Evolutionary conservation across 345 rosid species (phyloP).

Genomic region (Lumnitzera racemosa): DNA sequence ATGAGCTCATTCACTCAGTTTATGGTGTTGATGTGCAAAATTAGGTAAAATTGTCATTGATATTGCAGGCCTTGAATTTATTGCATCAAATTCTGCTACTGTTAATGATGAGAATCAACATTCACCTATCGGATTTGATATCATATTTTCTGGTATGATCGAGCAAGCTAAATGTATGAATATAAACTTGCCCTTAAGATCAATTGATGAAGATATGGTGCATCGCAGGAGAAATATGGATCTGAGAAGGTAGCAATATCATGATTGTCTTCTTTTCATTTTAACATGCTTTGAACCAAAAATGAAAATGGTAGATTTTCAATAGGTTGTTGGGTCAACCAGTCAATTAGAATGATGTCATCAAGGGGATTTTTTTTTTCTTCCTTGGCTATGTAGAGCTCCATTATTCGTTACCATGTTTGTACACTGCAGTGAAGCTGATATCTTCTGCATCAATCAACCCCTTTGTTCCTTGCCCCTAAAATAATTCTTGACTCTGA

Average conservation of each 20-base stretch:
- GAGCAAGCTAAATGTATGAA: constrained; percentile 55
- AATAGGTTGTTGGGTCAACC: too few relatives aligned
- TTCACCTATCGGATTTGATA: constrained; percentile 67
- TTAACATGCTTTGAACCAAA: background rate
- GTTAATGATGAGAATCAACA: constrained; percentile 46
- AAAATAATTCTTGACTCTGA: too few relatives aligned
- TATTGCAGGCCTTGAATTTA: constrained; percentile 57
- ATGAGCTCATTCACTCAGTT: background rate
- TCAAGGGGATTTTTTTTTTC: too few relatives aligned
- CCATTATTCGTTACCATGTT: too few relatives aligned
- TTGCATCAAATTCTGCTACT: constrained; percentile 50
- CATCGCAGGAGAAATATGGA: constrained; percentile 42
- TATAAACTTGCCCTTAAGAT: constrained; percentile 50
- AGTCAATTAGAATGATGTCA: too few relatives aligned
- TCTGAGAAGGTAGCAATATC: constrained; percentile 39
- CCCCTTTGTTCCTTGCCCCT: too few relatives aligned
- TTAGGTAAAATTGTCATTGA: background rate
- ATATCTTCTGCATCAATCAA: too few relatives aligned
- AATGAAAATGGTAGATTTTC: too few relatives aligned
- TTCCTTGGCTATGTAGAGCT: too few relatives aligned
- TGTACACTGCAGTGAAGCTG: too few relatives aligned
- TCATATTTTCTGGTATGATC: constrained; percentile 77
- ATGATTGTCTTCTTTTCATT: background rate
- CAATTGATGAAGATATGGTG: constrained; percentile 39
- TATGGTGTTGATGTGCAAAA: background rate